phyloP scores from a whole-genome alignment of 352 stramenopile genomes.

The Phytophthora tubulina region DNA sequence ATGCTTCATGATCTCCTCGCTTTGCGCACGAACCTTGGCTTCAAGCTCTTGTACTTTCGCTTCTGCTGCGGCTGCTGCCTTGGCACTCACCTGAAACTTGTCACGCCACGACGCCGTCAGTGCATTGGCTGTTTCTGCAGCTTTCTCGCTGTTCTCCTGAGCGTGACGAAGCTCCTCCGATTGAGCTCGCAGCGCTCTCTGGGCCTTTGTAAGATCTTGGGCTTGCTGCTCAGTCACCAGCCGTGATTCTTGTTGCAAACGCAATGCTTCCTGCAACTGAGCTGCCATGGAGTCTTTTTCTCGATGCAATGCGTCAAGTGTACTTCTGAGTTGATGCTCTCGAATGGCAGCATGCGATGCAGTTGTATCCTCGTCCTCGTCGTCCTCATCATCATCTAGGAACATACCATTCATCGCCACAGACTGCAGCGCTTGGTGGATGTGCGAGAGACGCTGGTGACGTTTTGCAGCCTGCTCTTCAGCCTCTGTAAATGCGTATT shows the following conservation, averaged over 20 bases:
- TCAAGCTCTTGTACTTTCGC: conserved; percentile 56
- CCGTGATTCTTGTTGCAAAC: conserved; percentile 55
- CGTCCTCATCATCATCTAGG: conserved; percentile 11
- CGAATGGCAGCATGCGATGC: conserved; percentile 20
- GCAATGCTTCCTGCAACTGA: conserved; percentile 71
- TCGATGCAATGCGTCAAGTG: conserved; percentile 64
- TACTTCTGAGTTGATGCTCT: conserved; percentile 57
- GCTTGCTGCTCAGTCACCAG: conserved; percentile 60
- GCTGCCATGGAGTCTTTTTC: conserved; percentile 65
- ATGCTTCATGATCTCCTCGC: conserved; percentile 71
- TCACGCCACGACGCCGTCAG: conserved; percentile 57
- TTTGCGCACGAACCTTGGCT: conserved; percentile 46
- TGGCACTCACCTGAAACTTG: conserved; percentile 57
- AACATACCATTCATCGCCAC: conserved; percentile 35
- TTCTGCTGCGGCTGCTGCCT: conserved; percentile 46
- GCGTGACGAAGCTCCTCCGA: conserved; percentile 53
- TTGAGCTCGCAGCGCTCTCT: conserved; percentile 53
- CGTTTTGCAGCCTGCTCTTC: conserved; percentile 42
- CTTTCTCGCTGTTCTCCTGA: conserved; percentile 54
- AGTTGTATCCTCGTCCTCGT: conserved; percentile 23
- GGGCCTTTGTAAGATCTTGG: conserved; percentile 62
- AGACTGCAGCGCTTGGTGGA: conserved; percentile 60
- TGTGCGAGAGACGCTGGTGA: conserved; percentile 36
- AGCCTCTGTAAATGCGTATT: conserved; percentile 44
- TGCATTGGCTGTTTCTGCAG: conserved; percentile 55